Evolutionary conservation across 1,284 basidiomycete species (phyloP).

Genomic region (Phellopilus nigrolimitatus): DNA sequence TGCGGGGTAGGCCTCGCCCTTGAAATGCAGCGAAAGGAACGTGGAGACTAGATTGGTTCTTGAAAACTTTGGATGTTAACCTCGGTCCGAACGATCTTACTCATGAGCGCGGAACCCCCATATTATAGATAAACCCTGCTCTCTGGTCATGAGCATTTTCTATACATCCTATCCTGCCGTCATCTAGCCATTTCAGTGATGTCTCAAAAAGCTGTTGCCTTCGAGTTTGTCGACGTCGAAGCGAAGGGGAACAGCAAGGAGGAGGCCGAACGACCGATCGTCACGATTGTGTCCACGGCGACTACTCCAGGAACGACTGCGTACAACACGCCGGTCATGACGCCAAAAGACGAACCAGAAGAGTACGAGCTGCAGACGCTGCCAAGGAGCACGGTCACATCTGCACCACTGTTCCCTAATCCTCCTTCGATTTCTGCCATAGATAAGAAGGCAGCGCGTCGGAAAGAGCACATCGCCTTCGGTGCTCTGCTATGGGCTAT

Average conservation of each 20-base stretch:
- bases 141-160: too few relatives aligned
- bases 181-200: too few relatives aligned
- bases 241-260: background rate
- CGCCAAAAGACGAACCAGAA: background rate
- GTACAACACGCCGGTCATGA: background rate
- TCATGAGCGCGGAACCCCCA: too few relatives aligned
- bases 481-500: slow-evolving; percentile 36
- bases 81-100: too few relatives aligned
- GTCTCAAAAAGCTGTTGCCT: slow-evolving; percentile 1
- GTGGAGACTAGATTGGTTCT: too few relatives aligned
- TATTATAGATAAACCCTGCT: too few relatives aligned
- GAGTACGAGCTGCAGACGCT: slow-evolving; percentile 2
- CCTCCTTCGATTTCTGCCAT: background rate
- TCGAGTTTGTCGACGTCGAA: slow-evolving; percentile 3
- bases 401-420: background rate
- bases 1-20: too few relatives aligned
- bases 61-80: too few relatives aligned
- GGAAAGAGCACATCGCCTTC: slow-evolving; percentile 25
- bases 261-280: background rate
- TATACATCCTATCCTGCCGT: too few relatives aligned
- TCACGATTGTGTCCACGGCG: background rate
- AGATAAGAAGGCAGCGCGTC: slow-evolving; percentile 3
- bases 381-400: background rate
- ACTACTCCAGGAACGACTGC: slow-evolving; percentile 2
- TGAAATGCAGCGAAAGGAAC: too few relatives aligned